Base-by-base conservation (phyloP, 768 basidiomycete species). In the Lentinus tigrinus region DNA sequence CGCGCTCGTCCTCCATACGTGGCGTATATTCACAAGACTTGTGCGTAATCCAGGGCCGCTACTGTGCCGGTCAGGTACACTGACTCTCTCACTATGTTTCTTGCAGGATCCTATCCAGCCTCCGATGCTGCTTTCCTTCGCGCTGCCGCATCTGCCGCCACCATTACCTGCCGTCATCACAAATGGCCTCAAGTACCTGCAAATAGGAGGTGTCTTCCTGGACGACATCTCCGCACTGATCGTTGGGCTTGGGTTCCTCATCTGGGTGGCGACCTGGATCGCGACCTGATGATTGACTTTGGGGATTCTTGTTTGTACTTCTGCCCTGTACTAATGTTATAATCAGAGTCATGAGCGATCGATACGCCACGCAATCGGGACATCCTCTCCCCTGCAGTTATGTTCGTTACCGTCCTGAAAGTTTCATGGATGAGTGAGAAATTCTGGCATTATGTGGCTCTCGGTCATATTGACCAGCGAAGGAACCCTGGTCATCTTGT, bases 141-240 rank as follows among this genome's bases (percentile, higher is more conserved):
- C 77, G 0, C 75, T 91, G 3, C 85, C 87, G 10, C 78, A 86
- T 62, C 77, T 93, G 11, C 90, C 90, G 2, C 74, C 82, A 14
- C 85, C 85, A 2, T 54, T 91, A 24, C 81, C 86, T 0, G 80
- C 82, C 0, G 57, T 87, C n/a, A 80, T 92, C 58, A 74, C 81
- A 47, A 84, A 85, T 57, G 78, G 75, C 2, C 67, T 89, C 58
- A 87, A 84, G 60, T 92, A 93, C 72, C 56, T 88, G 24, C 83
- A 84, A 57, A 84, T 93, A 79, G 83, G 79, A 8, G 79, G 82
- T 1, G 67, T 82, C 24, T 81, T 92, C 67, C 69, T 91, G 24
- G 87, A 93, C 59, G 91, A 91, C 63, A 69, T 93, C 0, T 82
- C 89, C 2, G 83, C 81, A 1, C 67, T 89, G 4, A 67, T 93